These are phyloP conservation scores for Eragrostis curvula DNA, from an alignment of 176 grass and related monocot species.

Conservation along the genomic window DNA sequence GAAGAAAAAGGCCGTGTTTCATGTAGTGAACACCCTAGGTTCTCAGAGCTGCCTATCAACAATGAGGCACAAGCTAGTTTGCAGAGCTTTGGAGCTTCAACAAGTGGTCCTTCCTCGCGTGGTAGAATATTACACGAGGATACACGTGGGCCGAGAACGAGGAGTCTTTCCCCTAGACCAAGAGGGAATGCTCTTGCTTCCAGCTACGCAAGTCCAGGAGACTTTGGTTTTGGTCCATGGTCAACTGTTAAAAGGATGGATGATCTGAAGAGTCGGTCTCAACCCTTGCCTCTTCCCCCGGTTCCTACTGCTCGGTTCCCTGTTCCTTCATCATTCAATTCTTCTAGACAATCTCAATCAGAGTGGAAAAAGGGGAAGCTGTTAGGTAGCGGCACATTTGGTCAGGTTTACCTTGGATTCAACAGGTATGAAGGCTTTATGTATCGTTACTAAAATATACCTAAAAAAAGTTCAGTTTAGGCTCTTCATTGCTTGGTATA, in stretches of 20 bases:
- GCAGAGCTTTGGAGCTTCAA: slow-evolving; percentile 47
- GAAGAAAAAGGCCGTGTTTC: slow-evolving; percentile 53
- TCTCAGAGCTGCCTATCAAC: slow-evolving; percentile 38
- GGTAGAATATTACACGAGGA: slow-evolving; percentile 59
- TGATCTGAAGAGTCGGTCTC: slow-evolving; percentile 64
- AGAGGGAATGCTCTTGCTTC: slow-evolving; percentile 46
- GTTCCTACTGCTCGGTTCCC: slow-evolving; percentile 27
- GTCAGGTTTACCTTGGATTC: slow-evolving; percentile 94
- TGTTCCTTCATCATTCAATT: slow-evolving; percentile 39
- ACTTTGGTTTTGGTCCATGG: slow-evolving; percentile 54
- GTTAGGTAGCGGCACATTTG: slow-evolving; percentile 89
- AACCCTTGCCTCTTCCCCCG: slow-evolving; percentile 70
- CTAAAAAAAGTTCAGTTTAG: background rate
- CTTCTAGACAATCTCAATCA: slow-evolving; percentile 38
- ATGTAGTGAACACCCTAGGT: slow-evolving; percentile 47
- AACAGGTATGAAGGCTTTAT: slow-evolving; percentile 55
- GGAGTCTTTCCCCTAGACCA: slow-evolving; percentile 50
- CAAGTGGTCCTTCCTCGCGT: slow-evolving; percentile 40
- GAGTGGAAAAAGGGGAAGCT: slow-evolving; percentile 85
- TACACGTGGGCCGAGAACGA: slow-evolving; percentile 47
- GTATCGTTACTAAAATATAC: background rate
- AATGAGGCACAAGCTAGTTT: slow-evolving; percentile 46
- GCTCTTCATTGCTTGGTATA: background rate
- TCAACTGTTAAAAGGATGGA: slow-evolving; percentile 58
- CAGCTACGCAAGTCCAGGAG: slow-evolving; percentile 49